Percentiles rank a stretch among this genome's conserved stretches.
Evolutionary conservation across 768 basidiomycete genomes (phyloP).

Genomic region (Ephemerocybe angulata): DNA sequence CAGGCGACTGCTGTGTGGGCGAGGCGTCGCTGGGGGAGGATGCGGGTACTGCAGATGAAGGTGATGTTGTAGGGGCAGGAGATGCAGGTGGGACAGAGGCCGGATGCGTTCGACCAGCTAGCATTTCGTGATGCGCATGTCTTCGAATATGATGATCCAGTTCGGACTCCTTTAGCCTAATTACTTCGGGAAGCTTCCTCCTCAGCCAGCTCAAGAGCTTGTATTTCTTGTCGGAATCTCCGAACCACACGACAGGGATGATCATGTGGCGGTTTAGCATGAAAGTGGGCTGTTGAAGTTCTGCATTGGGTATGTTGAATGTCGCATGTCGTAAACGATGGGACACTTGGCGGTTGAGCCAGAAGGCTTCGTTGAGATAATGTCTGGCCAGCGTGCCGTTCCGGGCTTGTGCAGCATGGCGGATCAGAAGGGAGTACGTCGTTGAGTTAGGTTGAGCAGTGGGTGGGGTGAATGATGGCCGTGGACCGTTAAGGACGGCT

Average conservation of each 20-base stretch:
- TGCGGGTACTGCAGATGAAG: not conserved
- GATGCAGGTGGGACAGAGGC: constrained; percentile 12
- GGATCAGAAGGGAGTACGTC: constrained; percentile 60
- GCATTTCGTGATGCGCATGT: constrained; percentile 16
- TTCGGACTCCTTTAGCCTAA: constrained; percentile 48
- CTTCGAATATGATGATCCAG: constrained; percentile 39
- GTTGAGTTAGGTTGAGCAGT: constrained; percentile 60
- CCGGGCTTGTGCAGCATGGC: constrained; percentile 46
- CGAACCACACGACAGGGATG: constrained; percentile 52
- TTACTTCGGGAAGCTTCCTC: constrained; percentile 40
- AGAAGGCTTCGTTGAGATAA: constrained; percentile 55
- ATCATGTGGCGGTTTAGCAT: constrained; percentile 54
- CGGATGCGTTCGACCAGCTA: not conserved
- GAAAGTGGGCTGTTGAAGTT: constrained; percentile 42
- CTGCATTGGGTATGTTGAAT: constrained; percentile 9
- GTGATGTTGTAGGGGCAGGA: constrained; percentile 3
- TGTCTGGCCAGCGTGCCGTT: constrained; percentile 60
- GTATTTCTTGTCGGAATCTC: constrained; percentile 60
- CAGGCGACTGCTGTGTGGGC: too few species aligned
- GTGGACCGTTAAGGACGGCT: constrained; percentile 28
- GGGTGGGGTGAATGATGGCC: constrained; percentile 36
- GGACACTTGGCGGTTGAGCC: constrained; percentile 38
- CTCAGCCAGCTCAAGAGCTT: constrained; percentile 60
- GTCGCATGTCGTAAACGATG: constrained; percentile 30
- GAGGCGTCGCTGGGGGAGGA: too few species aligned